phyloP scores from a whole-genome alignment of 352 stramenopile species.

The Pythium dissotocum region DNA sequence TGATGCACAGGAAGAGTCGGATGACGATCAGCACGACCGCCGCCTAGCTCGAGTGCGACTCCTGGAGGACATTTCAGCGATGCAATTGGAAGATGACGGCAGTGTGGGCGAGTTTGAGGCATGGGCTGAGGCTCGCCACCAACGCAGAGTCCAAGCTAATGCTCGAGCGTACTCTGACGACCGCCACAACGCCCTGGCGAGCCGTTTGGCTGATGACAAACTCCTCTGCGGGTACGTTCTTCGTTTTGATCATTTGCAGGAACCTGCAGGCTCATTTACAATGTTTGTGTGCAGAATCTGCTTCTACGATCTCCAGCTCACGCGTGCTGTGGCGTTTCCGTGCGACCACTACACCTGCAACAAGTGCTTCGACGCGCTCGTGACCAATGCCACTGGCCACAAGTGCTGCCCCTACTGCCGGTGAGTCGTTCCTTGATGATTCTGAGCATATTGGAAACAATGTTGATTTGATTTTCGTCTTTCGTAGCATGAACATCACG shows the following conservation, averaged over 20 bases:
- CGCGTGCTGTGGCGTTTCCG: conserved; percentile 53
- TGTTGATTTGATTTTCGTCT: neutral
- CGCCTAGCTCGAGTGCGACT: conserved; percentile 38
- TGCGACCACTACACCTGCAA: conserved; percentile 69
- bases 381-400: conserved; percentile 42
- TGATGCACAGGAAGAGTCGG: conserved; percentile 8
- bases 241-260: neutral
- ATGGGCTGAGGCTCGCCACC: conserved; percentile 24
- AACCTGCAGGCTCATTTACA: neutral
- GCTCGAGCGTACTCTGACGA: conserved; percentile 45
- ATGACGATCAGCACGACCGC: conserved; percentile 5
- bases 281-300: conserved; percentile 44
- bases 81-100: conserved; percentile 36
- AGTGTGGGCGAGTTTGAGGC: conserved; percentile 48
- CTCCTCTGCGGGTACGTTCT: conserved; percentile 53
- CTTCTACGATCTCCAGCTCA: conserved; percentile 61
- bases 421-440: conserved; percentile 15
- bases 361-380: conserved; percentile 57
- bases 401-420: conserved; percentile 75
- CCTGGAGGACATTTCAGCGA: conserved; percentile 40
- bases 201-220: conserved; percentile 57
- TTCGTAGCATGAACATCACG: conserved; percentile 24
- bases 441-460: neutral
- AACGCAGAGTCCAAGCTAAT: conserved; percentile 1
- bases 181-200: conserved; percentile 51